Conservation (phyloP, 2,329 filamentous ascomycete genomes). For the Elsinoe ampelina region DNA sequence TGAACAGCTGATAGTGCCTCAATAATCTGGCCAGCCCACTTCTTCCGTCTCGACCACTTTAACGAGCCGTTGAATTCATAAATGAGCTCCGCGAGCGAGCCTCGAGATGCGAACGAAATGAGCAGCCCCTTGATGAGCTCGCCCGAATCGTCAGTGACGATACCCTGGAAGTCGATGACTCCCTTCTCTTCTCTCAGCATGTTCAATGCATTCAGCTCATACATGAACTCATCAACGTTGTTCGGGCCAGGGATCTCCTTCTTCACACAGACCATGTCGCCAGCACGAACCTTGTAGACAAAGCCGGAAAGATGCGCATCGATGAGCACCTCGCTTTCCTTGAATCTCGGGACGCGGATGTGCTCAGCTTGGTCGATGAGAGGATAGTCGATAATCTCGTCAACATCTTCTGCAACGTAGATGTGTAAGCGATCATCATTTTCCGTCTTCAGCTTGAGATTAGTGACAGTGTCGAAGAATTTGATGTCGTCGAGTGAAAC, state of each 20-base stretch:
- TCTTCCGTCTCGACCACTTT: conserved; percentile 64
- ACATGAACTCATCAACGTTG: conserved; percentile 90
- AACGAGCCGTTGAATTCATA: conserved; percentile 61
- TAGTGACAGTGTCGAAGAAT: conserved; percentile 93
- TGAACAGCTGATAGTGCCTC: conserved; percentile 85
- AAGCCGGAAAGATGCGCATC: conserved; percentile 93
- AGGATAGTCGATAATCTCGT: conserved; percentile 88
- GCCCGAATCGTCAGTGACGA: conserved; percentile 71
- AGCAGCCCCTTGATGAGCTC: conserved; percentile 76
- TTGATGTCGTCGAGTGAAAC: conserved; percentile 89
- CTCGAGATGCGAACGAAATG: conserved; percentile 77
- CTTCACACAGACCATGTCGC: conserved; percentile 69
- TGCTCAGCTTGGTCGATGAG: conserved; percentile 64
- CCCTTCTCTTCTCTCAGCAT: conserved; percentile 61
- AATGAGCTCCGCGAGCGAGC: conserved; percentile 81
- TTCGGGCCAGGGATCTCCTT: conserved; percentile 97
- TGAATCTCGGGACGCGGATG: conserved; percentile 48
- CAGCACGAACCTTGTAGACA: conserved; percentile 80
- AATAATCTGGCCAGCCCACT: conserved; percentile 87
- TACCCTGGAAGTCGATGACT: conserved; percentile 78
- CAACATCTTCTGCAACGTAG: conserved; percentile 93
- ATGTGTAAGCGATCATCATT: conserved; percentile 81
- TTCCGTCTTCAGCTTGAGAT: conserved; percentile 82
- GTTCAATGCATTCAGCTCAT: conserved; percentile 92
- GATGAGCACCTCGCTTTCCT: conserved; percentile 69